phyloP scores from a whole-genome alignment of 805 yeast species.

The Lachancea waltii region DNA sequence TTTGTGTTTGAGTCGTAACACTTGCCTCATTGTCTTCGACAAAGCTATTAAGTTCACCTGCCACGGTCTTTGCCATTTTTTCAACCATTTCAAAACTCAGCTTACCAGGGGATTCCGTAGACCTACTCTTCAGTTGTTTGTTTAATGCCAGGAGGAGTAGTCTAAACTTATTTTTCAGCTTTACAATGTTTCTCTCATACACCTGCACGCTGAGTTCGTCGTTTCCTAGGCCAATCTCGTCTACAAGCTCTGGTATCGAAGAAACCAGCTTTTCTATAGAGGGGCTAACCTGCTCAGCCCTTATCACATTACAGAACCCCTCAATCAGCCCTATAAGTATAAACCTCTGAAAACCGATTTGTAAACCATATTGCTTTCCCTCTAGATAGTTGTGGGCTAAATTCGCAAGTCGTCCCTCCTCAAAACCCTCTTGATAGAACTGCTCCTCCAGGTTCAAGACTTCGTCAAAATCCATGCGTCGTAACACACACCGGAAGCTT shows the following conservation, averaged over 20 bases:
- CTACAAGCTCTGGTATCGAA: constrained; percentile 24
- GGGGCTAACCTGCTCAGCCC: constrained; percentile 17
- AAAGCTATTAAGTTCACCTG: constrained; percentile 29
- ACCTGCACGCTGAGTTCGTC: constrained; percentile 50
- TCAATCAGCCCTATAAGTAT: constrained; percentile 62
- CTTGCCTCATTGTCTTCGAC: constrained; percentile 22
- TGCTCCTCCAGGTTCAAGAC: constrained; percentile 51
- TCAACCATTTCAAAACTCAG: constrained; percentile 34
- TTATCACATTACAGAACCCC: constrained; percentile 43
- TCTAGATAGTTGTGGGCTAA: constrained; percentile 54
- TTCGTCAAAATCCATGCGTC: constrained; percentile 41
- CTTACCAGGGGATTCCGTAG: constrained; percentile 15
- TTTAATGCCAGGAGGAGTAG: constrained; percentile 38
- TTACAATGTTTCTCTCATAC: constrained; percentile 45
- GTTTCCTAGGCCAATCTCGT: constrained; percentile 37
- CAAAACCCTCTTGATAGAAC: constrained; percentile 60
- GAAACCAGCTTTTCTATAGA: constrained; percentile 19
- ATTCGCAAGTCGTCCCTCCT: constrained; percentile 64
- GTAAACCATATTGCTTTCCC: constrained; percentile 81
- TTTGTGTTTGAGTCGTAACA: constrained; percentile 1
- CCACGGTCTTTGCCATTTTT: constrained; percentile 26
- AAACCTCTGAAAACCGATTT: constrained; percentile 67
- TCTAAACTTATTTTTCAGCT: constrained; percentile 57
- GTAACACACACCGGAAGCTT: neutral
- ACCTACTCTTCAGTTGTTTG: constrained; percentile 10